Base-by-base conservation (phyloP, 306 rosid species). In the Sesbania bispinosa region DNA sequence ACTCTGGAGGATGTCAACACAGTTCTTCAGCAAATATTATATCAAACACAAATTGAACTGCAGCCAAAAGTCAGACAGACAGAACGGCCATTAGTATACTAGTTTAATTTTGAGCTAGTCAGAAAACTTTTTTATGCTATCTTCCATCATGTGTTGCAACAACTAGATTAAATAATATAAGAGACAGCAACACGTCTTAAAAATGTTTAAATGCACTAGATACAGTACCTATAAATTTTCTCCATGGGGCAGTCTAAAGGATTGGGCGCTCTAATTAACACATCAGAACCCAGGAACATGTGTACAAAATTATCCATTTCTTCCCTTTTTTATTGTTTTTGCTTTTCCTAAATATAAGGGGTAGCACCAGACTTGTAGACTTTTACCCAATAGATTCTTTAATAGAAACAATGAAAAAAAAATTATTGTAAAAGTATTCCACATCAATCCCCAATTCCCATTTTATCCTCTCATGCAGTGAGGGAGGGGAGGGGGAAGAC, bases 11-110 rank as follows among this genome's bases (percentile, higher is more conserved):
- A 52, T 35, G 41, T 84, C 66, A 88, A 39, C 81, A 68, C 1
- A 60, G 46, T 55, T 82, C 90, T 79, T 83, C 90, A 5, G 88
- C 88, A 75, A 85, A 88, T n/a, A 88, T 82, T 78, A 73, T 73
- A 36, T 88, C 88, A 67, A 79, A 85, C 57, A 84, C 73, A 74
- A 54, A 69, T 55, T 85, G 83, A 72, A 88, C n/a, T 85, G 88
- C 86, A 66, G 16, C 47, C 47, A 61, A 52, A 63, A 67, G 41
- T 15, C 48, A 78, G n/a, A 52, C 5, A 51, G 32, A 21, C 13
- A 55, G 24, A 54, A 73, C 45, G 7, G 13, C 59, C 54, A 30
- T 43, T 24, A 47, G 13, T 30, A 14, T 0, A 48, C 1, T 2
- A 20, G 13, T 43, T 58, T 55, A 67, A 46, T 20, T 33, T 39